Base-by-base conservation (phyloP, 495 filamentous ascomycete species). In the Cairneyella variabilis region DNA sequence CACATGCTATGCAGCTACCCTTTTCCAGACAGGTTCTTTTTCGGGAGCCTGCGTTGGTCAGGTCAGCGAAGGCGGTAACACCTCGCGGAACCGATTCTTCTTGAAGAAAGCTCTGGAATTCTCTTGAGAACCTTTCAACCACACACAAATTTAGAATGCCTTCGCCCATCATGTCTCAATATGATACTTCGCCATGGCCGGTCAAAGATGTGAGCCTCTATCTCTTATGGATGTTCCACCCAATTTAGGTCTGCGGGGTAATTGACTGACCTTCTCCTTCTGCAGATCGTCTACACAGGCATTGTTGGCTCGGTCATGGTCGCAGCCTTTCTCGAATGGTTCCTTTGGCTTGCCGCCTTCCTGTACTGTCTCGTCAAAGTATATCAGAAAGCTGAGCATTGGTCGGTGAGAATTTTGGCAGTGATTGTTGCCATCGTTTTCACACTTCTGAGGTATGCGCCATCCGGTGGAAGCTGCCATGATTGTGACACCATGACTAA, bases 291-390 rank as follows among this genome's bases (percentile, higher is more conserved):
- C 42, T 97, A 95, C 64, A 83, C 92, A 18, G 75, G 83, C 45
- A 87, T 97, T 61, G 78, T 97, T 47, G 88, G 88, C 37, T 70
- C 86, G 18, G 75, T 97, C 18, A 88, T 97, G 85, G 61, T 91
- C 1, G 87, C 86, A 38, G 93, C 93, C 2, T 75, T 90, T 21
- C 76, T 96, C 18, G 93, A 98, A 71, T 97, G 93, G 93, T 80
- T 96, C 43, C 78, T 98, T 3, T 97, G 91, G 88, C 78, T 97
- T 38, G 83, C 83, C 22, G 90, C 93, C 9, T 97, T 98, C 63
- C 64, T 96, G 48, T 97, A 96, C 70, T 97, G 93, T 62, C 73
- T 97, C 1, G 69, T 80, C 56, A 95, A 97, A 61, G 91, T 91
- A 8, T 96, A 85, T 62, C 74, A 83, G 51, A 98, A 98, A 67